Base-by-base conservation (phyloP, 768 basidiomycete species). In the Rubroboletus satanas region DNA sequence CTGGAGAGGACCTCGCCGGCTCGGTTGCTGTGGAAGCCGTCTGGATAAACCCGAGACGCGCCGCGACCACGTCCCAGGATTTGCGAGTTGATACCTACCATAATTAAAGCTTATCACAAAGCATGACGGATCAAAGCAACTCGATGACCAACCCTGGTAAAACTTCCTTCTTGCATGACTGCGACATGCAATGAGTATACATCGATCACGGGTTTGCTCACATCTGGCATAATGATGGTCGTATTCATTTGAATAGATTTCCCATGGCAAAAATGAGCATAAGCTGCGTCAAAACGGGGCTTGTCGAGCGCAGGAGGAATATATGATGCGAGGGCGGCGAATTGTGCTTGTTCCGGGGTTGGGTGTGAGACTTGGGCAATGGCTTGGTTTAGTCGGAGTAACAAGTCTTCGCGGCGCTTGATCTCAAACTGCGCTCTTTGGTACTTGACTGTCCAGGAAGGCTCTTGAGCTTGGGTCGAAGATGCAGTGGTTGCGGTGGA, bases 151-250 rank as follows among this genome's bases (percentile, higher is more conserved):
- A 71, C 68, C 66, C 66, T 62, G 11, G 59, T 43, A 32, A 61
- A 64, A 23, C 64, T 71, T 46, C 66, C 69, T 56, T 66, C 64
- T 47, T 69, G 66, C 71, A 71, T 72, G 55, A 72, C 61, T 5
- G 66, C 62, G 42, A 65, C 65, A 45, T 71, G 69, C 48, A 69
- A 49, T 2, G 65, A 57, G 38, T 71, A 71, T 11, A 71, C 47
- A 48, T 72, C 69, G 37, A 71, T 54, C 43, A 61, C 62, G 2
- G 66, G 63, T 45, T 23, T 68, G 18, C 23, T 54, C 46, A 45
- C 48, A 48, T 71, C 70, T 7, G 70, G 60, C 64, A 71, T 68
- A 8, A 66, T n/a, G 37, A 70, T 66, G 42, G 60, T 59, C 58
- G 59, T 68, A 39, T 60, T 71, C 52, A 64, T 14, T 45, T 56